Evolutionary conservation across 805 yeast genomes (phyloP).

Genomic region (Grigorovia jiainica): DNA sequence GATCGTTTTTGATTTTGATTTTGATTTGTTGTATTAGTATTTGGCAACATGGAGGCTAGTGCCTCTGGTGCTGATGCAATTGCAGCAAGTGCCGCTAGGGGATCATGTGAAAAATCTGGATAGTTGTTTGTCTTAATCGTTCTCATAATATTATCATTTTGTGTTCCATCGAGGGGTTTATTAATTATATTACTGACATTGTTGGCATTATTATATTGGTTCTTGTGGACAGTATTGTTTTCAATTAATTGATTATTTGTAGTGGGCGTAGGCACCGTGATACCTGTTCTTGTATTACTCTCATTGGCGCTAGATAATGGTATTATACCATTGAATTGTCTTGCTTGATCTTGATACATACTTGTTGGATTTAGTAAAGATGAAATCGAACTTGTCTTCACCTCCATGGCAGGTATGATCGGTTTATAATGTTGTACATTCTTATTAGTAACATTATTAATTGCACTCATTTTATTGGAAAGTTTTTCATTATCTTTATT

Average conservation of each 20-base stretch:
- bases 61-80: slow-evolving; percentile 29
- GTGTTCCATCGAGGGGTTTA: background rate
- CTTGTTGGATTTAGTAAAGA: slow-evolving; percentile 11
- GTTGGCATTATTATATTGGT: background rate
- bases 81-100: slow-evolving; percentile 31
- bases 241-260: background rate
- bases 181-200: background rate
- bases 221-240: too few relatives aligned
- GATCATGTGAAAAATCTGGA: slow-evolving; percentile 26
- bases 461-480: background rate
- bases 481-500: too few relatives aligned
- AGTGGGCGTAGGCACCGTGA: background rate
- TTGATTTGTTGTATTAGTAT: background rate
- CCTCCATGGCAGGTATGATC: background rate
- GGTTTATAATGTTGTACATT: background rate
- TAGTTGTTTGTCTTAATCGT: background rate
- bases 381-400: slow-evolving; percentile 10
- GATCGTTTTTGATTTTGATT: too few relatives aligned
- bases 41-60: slow-evolving; percentile 9
- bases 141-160: too few relatives aligned
- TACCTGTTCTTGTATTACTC: slow-evolving; percentile 2
- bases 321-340: background rate
- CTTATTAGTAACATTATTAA: background rate
- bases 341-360: slow-evolving; percentile 1
- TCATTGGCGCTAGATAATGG: background rate